Evolutionary conservation across 441 rosid genomes (phyloP).

Genomic region (Capsella rubella): DNA sequence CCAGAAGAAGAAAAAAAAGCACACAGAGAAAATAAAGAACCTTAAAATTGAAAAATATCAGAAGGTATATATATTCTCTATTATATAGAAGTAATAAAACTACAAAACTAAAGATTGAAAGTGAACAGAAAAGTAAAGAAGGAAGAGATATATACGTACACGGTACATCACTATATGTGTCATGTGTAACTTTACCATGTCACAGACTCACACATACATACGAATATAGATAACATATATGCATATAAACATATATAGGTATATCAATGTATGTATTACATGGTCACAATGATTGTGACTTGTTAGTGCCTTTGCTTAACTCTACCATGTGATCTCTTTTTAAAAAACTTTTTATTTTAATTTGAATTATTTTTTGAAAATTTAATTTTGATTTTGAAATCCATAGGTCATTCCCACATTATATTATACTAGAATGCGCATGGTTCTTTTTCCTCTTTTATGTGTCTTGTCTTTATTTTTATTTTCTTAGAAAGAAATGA

Average conservation of each 20-base stretch:
- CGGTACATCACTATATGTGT: not conserved
- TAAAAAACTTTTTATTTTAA: constrained; percentile 17
- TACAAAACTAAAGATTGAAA: no score
- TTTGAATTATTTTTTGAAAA: not conserved
- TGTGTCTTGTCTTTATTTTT: not conserved
- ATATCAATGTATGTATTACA: constrained; percentile 6
- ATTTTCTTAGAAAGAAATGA: not conserved
- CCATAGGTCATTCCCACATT: not conserved
- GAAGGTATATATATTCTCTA: no score
- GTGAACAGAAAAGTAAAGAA: constrained; percentile 4
- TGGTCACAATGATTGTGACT: constrained; percentile 29
- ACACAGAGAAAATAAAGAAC: no score
- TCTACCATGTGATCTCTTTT: constrained; percentile 31
- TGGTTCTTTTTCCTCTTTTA: not conserved
- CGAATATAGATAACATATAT: not conserved
- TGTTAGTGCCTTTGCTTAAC: constrained; percentile 23
- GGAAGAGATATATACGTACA: constrained; percentile 1
- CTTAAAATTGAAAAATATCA: no score
- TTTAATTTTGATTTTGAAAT: not conserved
- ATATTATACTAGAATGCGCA: not conserved
- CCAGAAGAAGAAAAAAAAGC: no score
- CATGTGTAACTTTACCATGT: constrained; percentile 1
- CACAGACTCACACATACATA: not conserved
- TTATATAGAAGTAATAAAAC: no score
- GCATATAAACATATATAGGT: not conserved